A percentile compares a stretch with the other conserved stretches of the same genome.
phyloP scores from a whole-genome alignment of 179 eudicot species.

The Beta corolliflora region DNA sequence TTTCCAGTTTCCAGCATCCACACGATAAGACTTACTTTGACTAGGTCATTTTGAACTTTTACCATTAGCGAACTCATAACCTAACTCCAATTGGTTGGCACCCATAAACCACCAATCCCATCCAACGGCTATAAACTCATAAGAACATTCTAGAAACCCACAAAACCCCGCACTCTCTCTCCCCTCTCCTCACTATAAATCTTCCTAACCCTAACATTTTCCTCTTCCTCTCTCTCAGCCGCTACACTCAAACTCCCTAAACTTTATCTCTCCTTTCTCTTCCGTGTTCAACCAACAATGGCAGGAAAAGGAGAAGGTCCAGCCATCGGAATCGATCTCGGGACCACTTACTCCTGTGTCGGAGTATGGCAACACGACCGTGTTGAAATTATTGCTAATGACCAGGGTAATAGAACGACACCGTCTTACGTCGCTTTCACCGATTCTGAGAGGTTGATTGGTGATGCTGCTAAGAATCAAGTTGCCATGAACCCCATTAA shows the following conservation, averaged over 20 bases:
- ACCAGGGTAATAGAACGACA: constrained; percentile 32
- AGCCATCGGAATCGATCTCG: constrained; percentile 39
- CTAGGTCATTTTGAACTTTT: no score
- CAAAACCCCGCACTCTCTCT: not conserved
- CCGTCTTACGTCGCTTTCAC: constrained; percentile 36
- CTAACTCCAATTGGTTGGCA: not conserved
- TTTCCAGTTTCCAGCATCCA: no score
- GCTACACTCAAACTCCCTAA: constrained; percentile 1
- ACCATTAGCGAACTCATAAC: not conserved
- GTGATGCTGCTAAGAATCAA: constrained; percentile 37
- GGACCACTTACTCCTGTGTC: constrained; percentile 32
- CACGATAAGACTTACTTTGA: no score
- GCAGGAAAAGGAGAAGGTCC: constrained; percentile 38
- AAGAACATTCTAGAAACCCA: constrained; percentile 27
- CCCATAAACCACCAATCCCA: not conserved
- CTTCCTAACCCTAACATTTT: not conserved
- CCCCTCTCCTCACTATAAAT: constrained; percentile 15
- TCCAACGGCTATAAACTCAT: constrained; percentile 17
- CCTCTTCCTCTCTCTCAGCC: not conserved
- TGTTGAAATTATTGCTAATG: constrained; percentile 33
- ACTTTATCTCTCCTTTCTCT: not conserved
- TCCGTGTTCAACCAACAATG: not conserved
- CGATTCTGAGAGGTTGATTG: constrained; percentile 32
- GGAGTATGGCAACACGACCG: constrained; percentile 38
- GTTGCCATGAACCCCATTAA: constrained; percentile 35